Evolutionary conservation across 1,284 basidiomycete genomes (phyloP).

Genomic region (Moniliophthora roreri): DNA sequence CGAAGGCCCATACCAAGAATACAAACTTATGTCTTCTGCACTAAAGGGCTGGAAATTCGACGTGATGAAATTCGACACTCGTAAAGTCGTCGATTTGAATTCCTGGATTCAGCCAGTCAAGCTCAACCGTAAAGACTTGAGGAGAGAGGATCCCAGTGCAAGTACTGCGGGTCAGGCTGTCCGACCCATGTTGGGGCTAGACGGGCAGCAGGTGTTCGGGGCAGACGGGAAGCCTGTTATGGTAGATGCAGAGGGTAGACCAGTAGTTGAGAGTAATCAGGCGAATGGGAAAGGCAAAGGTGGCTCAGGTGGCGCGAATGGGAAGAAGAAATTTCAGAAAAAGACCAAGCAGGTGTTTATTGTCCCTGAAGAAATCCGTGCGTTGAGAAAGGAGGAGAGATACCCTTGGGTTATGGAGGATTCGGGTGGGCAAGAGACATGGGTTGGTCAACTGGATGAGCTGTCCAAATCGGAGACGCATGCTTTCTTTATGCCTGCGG

Average conservation of each 20-base stretch:
- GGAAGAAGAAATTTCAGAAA: conserved; percentile 78
- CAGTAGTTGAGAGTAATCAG: conserved; percentile 44
- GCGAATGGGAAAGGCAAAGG: conserved; percentile 44
- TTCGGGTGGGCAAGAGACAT: conserved; percentile 60
- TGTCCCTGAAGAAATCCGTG: conserved; percentile 63
- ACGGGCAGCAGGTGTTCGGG: conserved; percentile 78
- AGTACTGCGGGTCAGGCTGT: conserved; percentile 49
- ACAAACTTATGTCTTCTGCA: conserved; percentile 70
- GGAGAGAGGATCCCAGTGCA: conserved; percentile 44
- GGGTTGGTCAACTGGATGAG: conserved; percentile 83
- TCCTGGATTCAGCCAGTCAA: conserved; percentile 73
- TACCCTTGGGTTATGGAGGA: conserved; percentile 92
- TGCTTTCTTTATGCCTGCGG: conserved; percentile 74
- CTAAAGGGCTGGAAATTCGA: conserved; percentile 85
- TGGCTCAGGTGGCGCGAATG: conserved; percentile 36
- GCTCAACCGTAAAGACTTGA: conserved; percentile 80
- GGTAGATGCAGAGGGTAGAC: conserved; percentile 74
- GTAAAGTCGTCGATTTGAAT: conserved; percentile 64
- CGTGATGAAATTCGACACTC: conserved; percentile 80
- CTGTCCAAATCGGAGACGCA: conserved; percentile 61
- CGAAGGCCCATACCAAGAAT: conserved; percentile 66
- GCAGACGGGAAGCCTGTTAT: conserved; percentile 73
- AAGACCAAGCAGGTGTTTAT: conserved; percentile 84
- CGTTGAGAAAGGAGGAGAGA: conserved; percentile 78
- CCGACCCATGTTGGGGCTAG: conserved; percentile 69